A percentile compares a stretch with the other conserved stretches of the same genome.
These are phyloP conservation scores for Grosmannia clavigera DNA, from an alignment of 2,329 filamentous ascomycete species.

Conservation along the genomic window DNA sequence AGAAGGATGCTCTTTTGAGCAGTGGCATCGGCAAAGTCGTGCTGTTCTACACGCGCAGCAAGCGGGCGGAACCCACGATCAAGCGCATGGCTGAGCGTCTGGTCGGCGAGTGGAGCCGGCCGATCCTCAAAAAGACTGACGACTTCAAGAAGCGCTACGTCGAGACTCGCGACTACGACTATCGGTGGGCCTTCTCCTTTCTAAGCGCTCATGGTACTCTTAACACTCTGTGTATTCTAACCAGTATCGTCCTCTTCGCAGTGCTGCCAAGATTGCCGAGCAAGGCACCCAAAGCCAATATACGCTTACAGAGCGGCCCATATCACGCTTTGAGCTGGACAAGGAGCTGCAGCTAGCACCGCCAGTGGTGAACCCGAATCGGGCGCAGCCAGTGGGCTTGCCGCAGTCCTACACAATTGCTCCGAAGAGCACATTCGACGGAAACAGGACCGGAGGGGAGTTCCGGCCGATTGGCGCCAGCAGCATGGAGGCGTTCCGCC, in stretches of 20 bases:
- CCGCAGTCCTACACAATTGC: slow-evolving; percentile 48
- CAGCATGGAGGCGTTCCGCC: slow-evolving; percentile 52
- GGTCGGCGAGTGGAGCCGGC: slow-evolving; percentile 90
- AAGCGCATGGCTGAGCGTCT: slow-evolving; percentile 88
- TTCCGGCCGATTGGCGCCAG: slow-evolving; percentile 50
- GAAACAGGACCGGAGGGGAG: slow-evolving; percentile 29
- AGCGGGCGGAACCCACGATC: slow-evolving; percentile 74
- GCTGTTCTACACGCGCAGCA: slow-evolving; percentile 93
- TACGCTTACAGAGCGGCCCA: slow-evolving; percentile 36
- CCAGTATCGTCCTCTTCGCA: slow-evolving; percentile 15
- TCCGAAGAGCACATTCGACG: slow-evolving; percentile 49
- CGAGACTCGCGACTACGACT: slow-evolving; percentile 51
- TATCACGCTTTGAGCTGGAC: slow-evolving; percentile 32
- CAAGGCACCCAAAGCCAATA: slow-evolving; percentile 25
- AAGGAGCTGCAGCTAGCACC: slow-evolving; percentile 47
- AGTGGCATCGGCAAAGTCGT: slow-evolving; percentile 94
- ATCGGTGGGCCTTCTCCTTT: slow-evolving; percentile 35
- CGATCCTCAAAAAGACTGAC: slow-evolving; percentile 85
- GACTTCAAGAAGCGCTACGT: slow-evolving; percentile 80
- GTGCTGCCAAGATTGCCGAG: slow-evolving; percentile 41
- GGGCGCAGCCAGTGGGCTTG: slow-evolving; percentile 41
- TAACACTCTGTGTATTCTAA: background rate
- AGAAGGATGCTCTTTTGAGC: slow-evolving; percentile 79
- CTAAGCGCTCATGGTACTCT: background rate
- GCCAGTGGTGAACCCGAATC: slow-evolving; percentile 37